A percentile compares a stretch with the other conserved stretches of the same genome.
Conservation (phyloP, 768 basidiomycete genomes). For the Pisolithus orientalis region DNA sequence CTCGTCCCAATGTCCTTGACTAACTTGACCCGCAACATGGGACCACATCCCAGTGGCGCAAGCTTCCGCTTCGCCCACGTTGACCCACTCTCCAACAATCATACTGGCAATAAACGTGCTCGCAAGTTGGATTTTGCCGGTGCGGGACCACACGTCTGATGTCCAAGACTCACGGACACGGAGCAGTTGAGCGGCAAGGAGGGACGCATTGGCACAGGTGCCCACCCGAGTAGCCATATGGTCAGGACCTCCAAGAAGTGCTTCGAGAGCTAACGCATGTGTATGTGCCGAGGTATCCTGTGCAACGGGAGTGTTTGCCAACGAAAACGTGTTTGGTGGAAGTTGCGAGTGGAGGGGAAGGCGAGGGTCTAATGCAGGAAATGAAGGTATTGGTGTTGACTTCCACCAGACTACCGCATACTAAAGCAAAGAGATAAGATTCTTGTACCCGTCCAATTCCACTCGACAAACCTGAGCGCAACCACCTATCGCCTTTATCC, state of each 20-base stretch:
- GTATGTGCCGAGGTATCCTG: constrained; percentile 79
- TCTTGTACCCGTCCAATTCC: background rate
- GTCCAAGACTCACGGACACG: constrained; percentile 76
- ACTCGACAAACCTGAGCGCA: constrained; percentile 60
- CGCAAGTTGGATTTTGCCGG: constrained; percentile 73
- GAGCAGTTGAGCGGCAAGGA: constrained; percentile 69
- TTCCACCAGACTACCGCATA: constrained; percentile 87
- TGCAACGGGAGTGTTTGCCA: constrained; percentile 68
- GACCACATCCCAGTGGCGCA: constrained; percentile 77
- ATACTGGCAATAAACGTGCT: constrained; percentile 69
- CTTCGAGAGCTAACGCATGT: constrained; percentile 70
- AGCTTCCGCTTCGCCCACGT: constrained; percentile 71
- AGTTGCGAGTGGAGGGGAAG: constrained; percentile 67
- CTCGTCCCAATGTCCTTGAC: constrained; percentile 71
- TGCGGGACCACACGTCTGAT: constrained; percentile 71
- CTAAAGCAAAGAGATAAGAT: constrained; percentile 19
- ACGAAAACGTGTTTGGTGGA: constrained; percentile 56
- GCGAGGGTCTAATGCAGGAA: constrained; percentile 68
- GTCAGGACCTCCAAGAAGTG: constrained; percentile 72
- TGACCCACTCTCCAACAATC: constrained; percentile 63
- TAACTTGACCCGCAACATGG: constrained; percentile 30
- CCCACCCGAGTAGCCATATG: constrained; percentile 73
- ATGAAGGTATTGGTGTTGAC: constrained; percentile 63
- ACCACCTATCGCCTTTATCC: constrained; percentile 73
- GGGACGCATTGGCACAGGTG: constrained; percentile 61